These are phyloP conservation scores for Corymbia maculata DNA, from an alignment of 345 rosid genomes.

Conservation along the genomic window DNA sequence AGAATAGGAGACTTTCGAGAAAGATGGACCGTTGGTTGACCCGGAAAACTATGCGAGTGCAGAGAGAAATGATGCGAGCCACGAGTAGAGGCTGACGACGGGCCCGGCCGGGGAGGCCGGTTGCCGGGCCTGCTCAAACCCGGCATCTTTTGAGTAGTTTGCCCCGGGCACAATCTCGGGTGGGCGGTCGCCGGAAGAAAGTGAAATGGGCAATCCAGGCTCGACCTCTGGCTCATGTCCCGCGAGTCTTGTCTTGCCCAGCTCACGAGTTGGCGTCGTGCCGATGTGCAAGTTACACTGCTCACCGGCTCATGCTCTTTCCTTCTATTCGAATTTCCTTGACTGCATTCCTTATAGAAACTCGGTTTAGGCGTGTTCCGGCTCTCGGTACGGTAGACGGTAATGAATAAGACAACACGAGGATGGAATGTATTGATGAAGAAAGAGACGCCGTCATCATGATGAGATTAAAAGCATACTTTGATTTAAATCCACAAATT, in stretches of 20 bases:
- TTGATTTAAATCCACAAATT: too few relatives aligned
- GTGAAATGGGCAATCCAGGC: neutral
- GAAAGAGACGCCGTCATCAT: too few relatives aligned
- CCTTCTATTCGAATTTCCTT: neutral
- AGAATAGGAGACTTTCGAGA: neutral
- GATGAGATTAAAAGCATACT: too few relatives aligned
- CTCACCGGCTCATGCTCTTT: neutral
- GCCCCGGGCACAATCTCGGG: neutral
- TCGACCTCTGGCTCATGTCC: neutral
- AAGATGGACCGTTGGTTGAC: neutral
- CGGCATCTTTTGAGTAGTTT: neutral
- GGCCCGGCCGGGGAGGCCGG: neutral
- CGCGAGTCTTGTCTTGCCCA: neutral
- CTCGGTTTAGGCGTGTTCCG: neutral
- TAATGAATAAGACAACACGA: neutral
- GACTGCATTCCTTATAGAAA: neutral
- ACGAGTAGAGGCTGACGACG: neutral
- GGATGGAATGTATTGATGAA: neutral
- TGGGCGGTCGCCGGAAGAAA: neutral
- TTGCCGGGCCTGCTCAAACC: neutral
- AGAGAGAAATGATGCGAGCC: neutral
- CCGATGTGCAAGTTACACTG: neutral
- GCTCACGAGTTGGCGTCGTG: neutral
- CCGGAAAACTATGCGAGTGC: neutral
- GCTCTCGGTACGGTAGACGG: neutral